Evolutionary conservation across 805 yeast species (phyloP), one percentile per base, ranked within the genome.

Genomic region (Metschnikowia rubicola): DNA sequence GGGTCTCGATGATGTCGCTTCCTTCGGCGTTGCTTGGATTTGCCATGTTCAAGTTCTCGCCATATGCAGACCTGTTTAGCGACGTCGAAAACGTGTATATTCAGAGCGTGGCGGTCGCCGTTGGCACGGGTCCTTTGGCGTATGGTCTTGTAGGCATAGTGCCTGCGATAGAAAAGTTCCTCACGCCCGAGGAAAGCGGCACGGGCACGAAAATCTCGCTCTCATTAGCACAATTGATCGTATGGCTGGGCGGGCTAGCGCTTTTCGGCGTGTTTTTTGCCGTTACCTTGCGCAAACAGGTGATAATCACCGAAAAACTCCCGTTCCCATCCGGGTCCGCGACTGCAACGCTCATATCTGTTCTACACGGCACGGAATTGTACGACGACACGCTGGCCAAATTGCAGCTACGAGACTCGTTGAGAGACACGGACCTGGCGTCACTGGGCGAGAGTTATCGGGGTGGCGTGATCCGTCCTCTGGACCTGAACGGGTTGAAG

Each of bases 1-100:
- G 99, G 99, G 97, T 94, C 6, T 89, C 97, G 10, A 92, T 92
- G 99, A 94, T 92, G 99, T 87, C 96, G 19, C 71, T 92, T 45
- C 98, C 99, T 0, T 85, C 96, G 4, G 97, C 98, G 0, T 66
- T 92, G 43, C 67, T 92, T 26, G 97, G 96, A 0, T 91, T 82
- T 63, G 86, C 97, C 0, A 70, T 86, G 15, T 92, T 91, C 71
- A 88, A 83, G 56, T 57, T 84, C 2, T 65, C 65, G 33, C 82
- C 83, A 0, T 80, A 81, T 58, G 52, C 66, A 2, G 37, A 44
- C 7, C 48, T 56, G 15, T 72, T 72, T 48, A 80, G 94, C 0
- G 97, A 89, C 53, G 96, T 88, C n/a, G 98, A 94, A 61, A 92
- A 90, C 59, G 98, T 92, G 5, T 88, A 80, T 61, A 84, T 88